Evolutionary conservation across 2,329 filamentous ascomycete species (phyloP).

Genomic region (Salinomyces thailandicus): DNA sequence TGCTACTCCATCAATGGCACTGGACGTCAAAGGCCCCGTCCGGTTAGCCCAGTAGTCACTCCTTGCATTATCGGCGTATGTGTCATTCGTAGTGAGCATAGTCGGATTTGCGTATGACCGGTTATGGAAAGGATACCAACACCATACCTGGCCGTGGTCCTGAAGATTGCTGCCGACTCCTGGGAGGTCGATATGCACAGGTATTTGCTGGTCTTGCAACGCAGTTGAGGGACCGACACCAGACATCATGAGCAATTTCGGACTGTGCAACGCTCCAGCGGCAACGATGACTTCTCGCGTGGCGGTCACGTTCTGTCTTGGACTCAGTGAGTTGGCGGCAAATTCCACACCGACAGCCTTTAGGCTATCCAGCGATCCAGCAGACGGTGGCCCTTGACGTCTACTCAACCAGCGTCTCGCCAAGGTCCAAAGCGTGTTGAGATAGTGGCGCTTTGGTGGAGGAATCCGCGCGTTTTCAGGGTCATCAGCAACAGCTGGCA

Average conservation of each 20-base stretch:
- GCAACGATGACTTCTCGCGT: constrained; percentile 22
- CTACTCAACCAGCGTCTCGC: neutral
- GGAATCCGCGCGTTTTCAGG: neutral
- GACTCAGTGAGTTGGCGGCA: constrained; percentile 11
- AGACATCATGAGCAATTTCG: constrained; percentile 25
- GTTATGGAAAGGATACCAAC: constrained; percentile 16
- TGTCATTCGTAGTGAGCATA: constrained; percentile 14
- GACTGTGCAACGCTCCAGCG: constrained; percentile 21
- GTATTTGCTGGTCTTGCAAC: constrained; percentile 38
- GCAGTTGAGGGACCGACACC: constrained; percentile 48
- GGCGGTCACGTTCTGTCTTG: constrained; percentile 15
- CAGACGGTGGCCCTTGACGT: neutral
- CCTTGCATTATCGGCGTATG: constrained; percentile 17
- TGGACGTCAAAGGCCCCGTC: constrained; percentile 21
- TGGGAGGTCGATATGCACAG: constrained; percentile 44
- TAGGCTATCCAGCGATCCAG: neutral
- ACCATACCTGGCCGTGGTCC: constrained; percentile 39
- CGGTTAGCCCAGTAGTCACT: constrained; percentile 17
- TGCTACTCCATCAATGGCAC: constrained; percentile 20
- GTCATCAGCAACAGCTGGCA: constrained; percentile 5
- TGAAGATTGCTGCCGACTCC: constrained; percentile 56
- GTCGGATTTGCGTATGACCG: constrained; percentile 10
- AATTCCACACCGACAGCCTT: constrained; percentile 15
- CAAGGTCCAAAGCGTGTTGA: neutral
- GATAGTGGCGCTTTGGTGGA: neutral